Evolutionary conservation across 2,329 filamentous ascomycete species (phyloP), one percentile per base, ranked within the genome.

Genomic region (Hymenoscyphus repandus): DNA sequence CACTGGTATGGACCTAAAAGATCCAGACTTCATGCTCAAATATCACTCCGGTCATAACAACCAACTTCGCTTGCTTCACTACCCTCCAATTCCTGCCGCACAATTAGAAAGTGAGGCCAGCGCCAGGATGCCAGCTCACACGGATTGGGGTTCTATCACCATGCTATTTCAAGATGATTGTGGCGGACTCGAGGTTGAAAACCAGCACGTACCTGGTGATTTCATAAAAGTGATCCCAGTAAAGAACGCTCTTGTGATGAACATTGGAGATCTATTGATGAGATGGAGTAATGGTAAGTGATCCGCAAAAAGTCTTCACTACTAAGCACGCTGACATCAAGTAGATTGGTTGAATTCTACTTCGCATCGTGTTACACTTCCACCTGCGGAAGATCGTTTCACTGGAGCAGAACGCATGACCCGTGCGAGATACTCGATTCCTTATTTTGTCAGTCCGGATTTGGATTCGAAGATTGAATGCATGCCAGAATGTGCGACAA

Each of bases 21-120:
- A 75, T 45, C 70, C 74, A 45, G 65, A 71, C 10, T 68, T 72
- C 54, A 64, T 78, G n/a, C 56, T 73, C 2, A 63, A 64, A 17
- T 71, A 76, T 40, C 80, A 84, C 63, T 73, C 72, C 32, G 74
- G 75, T 0, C 70, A 76, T 50, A 75, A 80, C 57, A 80, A 81
- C 55, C 80, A 84, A 61, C 69, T 84, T 12, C 74, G 82, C 2
- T 66, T 85, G 17, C 67, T 84, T 6, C 80, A 84, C 60, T 85
- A 80, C 50, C 75, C 77, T 1, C 69, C 76, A 1, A 67, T 79
- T 10, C 70, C 72, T 15, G 70, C 70, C 1, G 67, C 68, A 22
- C 67, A 67, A 41, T 52, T 79, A 9, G 71, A 73, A 37, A 69
- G 61, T 17, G 66, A 70, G 12, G 60, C 62, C 9, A 67, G 69